Conservation (phyloP, 768 basidiomycete species). For the Hirschioporus abietinus region DNA sequence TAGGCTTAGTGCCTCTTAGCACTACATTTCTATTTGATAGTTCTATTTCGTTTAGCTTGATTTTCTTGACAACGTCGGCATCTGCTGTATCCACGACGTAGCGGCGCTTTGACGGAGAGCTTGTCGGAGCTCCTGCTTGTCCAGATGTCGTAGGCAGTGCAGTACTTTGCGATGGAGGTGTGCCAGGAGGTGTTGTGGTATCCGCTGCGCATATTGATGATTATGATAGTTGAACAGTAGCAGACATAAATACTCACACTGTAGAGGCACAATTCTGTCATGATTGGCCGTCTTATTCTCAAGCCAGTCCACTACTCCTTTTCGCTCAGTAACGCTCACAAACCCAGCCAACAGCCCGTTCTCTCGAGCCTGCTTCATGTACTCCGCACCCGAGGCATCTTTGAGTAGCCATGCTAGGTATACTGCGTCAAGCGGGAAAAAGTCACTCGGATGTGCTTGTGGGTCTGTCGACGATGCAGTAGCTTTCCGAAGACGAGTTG, state of each 20-base stretch:
- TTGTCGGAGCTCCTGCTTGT: constrained; percentile 24
- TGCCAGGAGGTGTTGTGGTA: constrained; percentile 58
- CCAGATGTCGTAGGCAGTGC: constrained; percentile 8
- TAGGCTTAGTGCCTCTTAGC: constrained; percentile 75
- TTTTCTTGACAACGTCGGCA: constrained; percentile 81
- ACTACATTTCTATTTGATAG: constrained; percentile 79
- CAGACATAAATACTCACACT: constrained; percentile 29
- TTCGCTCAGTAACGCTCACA: constrained; percentile 85
- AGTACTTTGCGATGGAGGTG: constrained; percentile 31
- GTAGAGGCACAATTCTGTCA: constrained; percentile 44
- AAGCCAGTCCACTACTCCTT: constrained; percentile 81
- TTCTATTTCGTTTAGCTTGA: constrained; percentile 71
- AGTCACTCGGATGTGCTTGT: constrained; percentile 39
- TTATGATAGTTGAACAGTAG: constrained; percentile 11
- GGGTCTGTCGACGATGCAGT: constrained; percentile 40
- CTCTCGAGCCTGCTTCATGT: constrained; percentile 81
- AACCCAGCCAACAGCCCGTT: constrained; percentile 67
- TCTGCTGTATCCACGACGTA: constrained; percentile 79
- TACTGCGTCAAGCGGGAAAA: constrained; percentile 76
- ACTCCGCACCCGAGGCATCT: constrained; percentile 75
- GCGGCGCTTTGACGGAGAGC: constrained; percentile 61
- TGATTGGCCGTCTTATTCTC: constrained; percentile 50
- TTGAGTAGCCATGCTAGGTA: constrained; percentile 79
- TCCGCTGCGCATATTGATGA: constrained; percentile 28
- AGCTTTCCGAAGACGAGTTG: constrained; percentile 76